Evolutionary conservation across 2,329 filamentous ascomycete genomes (phyloP), one percentile per base, ranked within the genome.

Genomic region (Anisogramma anomala): DNA sequence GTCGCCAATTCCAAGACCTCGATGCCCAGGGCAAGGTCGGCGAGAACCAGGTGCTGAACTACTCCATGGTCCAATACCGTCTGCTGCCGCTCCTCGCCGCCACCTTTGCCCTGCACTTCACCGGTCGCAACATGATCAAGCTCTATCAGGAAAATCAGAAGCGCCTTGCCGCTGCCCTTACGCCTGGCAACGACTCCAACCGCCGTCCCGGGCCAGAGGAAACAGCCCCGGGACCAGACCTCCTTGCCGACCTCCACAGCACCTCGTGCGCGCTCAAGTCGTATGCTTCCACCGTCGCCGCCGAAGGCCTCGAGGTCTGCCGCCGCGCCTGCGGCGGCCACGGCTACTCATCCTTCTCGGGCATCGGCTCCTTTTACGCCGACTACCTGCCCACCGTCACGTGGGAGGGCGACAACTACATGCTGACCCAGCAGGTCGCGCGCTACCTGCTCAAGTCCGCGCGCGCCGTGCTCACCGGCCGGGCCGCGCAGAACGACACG

Each of bases 321-420:
- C 77, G 82, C 43, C 72, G 82, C 49, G 82, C 82, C 19, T 85
- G 81, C 49, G 82, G 82, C 58, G 82, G 83, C 5, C 83, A 87
- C 56, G 82, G 82, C 34, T 87, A 85, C 65, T 78, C 71, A 41
- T 76, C 71, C 53, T 84, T 85, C 63, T 77, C 76, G 41, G 83
- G 83, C n/a, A 84, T 88, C 50, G 82, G 81, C 1, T 64, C 72
- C 14, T 83, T 75, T 71, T 87, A 85, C 52, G 70, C 81, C 20
- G 82, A 87, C 57, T 85, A 86, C 55, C 67, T 86, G 1, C 81
- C 83, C n/a, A 64, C 61, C 3, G 63, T 67, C 3, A 84, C 80
- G 8, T 84, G 79, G 77, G 82, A 86, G 57, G 82, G 82, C 33
- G 82, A 85, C 63, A 85, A 84, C 66, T 86, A 83, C 65, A 85